Base-by-base conservation (phyloP, 208 protist genomes). In the Trypanosoma congolense region DNA sequence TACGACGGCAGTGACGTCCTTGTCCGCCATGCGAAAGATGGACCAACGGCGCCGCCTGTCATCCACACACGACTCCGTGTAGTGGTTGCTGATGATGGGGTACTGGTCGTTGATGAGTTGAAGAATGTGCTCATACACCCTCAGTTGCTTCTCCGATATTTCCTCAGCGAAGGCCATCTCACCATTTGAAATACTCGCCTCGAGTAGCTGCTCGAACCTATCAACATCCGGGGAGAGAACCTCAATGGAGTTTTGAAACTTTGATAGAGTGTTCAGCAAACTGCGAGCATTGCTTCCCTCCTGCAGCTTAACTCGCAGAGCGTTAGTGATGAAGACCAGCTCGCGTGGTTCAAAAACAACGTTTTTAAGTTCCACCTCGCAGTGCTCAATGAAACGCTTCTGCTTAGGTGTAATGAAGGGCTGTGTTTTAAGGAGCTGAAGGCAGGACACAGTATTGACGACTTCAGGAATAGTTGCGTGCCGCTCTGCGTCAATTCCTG, bases 141-240 rank as follows among this genome's bases (percentile, higher is more conserved):
- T 80, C 19, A 96, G 69, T 69, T 96, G 89, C 3, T 81, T 78
- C 29, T 65, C 56, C 14, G 78, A 91, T 44, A 93, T 92, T 30
- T 91, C 83, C 65, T 93, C 83, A 10, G 86, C 89, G 21, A 93
- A 75, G n/a, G 70, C 70, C 81, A 96, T 90, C 66, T 96, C 86
- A 26, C 89, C 89, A 49, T 96, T 92, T 21, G 61, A 65, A 28
- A 96, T 87, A 38, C 82, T 88, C 49, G 77, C 77, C 65, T 96
- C 85, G 26, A 93, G 65, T 58, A 96, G 77, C 65, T 93, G 80
- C 70, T 96, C 89, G 47, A 83, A 93, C 48, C 89, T 73, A 31
- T 90, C 81, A 22, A 93, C 67, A 57, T 91, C 82, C 0, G 89
- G 89, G 8, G 77, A 77, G 14, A 96, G 69, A n/a, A 91, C 77